Conservation (phyloP, 1,139 yeast genomes). For the Saccharomyces hybrid region DNA sequence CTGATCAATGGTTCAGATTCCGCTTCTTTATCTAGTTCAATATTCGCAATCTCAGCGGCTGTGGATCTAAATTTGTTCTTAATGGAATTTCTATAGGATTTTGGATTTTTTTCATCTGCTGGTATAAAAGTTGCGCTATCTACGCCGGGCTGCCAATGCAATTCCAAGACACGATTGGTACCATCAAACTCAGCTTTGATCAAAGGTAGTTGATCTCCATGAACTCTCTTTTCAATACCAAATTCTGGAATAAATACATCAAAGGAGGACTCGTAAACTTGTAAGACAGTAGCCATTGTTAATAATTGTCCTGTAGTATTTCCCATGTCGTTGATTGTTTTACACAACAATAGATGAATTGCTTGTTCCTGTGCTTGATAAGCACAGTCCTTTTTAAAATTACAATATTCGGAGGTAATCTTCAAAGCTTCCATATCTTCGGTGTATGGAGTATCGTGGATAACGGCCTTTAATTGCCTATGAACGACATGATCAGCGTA, state of each 20-base stretch:
- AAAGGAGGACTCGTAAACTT: conserved; percentile 92
- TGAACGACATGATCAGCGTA: conserved; percentile 91
- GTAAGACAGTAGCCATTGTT: conserved; percentile 80
- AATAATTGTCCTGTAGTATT: conserved; percentile 71
- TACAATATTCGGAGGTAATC: conserved; percentile 83
- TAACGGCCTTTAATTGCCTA: conserved; percentile 70
- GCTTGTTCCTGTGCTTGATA: conserved; percentile 92
- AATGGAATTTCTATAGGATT: conserved; percentile 69
- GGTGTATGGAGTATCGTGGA: conserved; percentile 35
- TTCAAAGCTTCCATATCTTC: conserved; percentile 68
- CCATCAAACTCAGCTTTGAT: conserved; percentile 89
- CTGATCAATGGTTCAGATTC: conserved; percentile 29
- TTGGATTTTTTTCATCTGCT: conserved; percentile 71
- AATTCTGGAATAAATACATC: conserved; percentile 91
- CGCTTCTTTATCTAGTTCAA: conserved; percentile 14
- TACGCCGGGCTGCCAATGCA: conserved; percentile 86
- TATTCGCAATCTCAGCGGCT: conserved; percentile 59
- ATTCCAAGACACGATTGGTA: conserved; percentile 56
- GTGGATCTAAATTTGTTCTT: conserved; percentile 72
- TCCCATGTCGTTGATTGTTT: conserved; percentile 74
- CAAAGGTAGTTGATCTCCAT: conserved; percentile 92
- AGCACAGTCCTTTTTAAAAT: conserved; percentile 92
- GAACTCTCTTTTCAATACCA: conserved; percentile 95
- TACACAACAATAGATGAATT: conserved; percentile 75
- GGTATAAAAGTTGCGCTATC: conserved; percentile 91